A percentile compares a stretch with the other conserved stretches of the same genome.
phyloP scores from a whole-genome alignment of 2,329 filamentous ascomycete species.

The Tolypocladium endophyticum region DNA sequence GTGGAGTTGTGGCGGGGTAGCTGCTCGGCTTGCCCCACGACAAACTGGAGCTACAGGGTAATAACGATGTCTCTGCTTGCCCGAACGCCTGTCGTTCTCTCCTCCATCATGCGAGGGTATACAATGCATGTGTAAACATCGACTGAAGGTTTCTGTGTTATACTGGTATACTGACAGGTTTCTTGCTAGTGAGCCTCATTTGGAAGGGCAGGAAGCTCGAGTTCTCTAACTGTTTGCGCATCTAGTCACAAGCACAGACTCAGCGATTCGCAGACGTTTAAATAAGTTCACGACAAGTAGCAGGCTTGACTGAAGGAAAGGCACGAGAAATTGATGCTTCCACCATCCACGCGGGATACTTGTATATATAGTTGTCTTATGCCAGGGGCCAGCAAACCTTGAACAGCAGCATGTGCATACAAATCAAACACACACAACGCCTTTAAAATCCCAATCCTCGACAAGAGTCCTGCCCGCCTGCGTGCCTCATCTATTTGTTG shows the following conservation, averaged over 20 bases:
- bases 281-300: neutral
- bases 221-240: no score
- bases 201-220: no score
- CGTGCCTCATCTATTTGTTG: constrained; percentile 49
- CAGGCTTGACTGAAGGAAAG: neutral
- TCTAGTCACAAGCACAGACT: no score
- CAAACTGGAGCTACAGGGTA: neutral
- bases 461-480: neutral
- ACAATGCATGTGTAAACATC: no score
- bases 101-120: neutral
- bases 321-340: neutral
- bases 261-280: no score
- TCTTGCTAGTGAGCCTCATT: no score
- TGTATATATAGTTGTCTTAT: neutral
- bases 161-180: no score
- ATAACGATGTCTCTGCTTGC: no score
- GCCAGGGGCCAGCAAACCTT: neutral
- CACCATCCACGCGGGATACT: neutral
- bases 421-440: neutral
- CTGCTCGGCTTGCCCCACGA: neutral
- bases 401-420: neutral
- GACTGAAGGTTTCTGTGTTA: no score
- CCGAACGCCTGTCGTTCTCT: neutral
- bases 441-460: neutral
- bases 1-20: neutral